Conservation (phyloP, 495 filamentous ascomycete species). For the Hypoxylon intermedium region DNA sequence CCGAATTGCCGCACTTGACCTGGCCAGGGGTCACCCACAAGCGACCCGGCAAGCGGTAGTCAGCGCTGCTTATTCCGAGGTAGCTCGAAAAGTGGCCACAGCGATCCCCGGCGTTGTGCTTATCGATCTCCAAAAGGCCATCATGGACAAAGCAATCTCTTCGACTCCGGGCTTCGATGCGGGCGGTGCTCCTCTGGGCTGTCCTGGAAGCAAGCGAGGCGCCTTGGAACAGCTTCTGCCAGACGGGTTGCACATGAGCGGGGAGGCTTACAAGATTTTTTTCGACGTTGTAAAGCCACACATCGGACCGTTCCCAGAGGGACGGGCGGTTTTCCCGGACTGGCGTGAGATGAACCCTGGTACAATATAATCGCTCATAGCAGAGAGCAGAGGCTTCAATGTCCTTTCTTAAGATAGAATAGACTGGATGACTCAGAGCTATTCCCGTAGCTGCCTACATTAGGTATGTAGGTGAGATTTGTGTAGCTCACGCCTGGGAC, state of each 20-base stretch:
- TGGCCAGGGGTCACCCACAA: conserved; percentile 53
- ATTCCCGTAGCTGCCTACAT: not conserved
- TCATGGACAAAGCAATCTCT: conserved; percentile 65
- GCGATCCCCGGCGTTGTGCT: conserved; percentile 67
- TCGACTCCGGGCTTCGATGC: conserved; percentile 51
- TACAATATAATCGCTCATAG: conserved; percentile 26
- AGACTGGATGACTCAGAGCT: conserved; percentile 2
- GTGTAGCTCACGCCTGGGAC: not conserved
- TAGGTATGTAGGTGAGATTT: not conserved
- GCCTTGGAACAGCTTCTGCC: conserved; percentile 56
- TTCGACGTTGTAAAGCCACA: conserved; percentile 52
- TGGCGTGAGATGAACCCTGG: conserved; percentile 46
- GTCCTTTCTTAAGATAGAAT: not conserved
- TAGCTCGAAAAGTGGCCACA: conserved; percentile 67
- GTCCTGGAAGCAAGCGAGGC: conserved; percentile 51
- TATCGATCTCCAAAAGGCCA: conserved; percentile 75
- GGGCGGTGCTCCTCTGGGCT: conserved; percentile 49
- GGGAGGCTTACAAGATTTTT: conserved; percentile 58
- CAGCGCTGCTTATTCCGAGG: conserved; percentile 75
- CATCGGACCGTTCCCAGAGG: conserved; percentile 46
- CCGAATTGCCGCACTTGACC: conserved; percentile 61
- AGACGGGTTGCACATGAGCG: conserved; percentile 62
- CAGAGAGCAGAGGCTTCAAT: not conserved
- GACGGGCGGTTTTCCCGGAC: conserved; percentile 48
- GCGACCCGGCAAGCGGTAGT: conserved; percentile 65